Evolutionary conservation across 108 stramenopile genomes (phyloP).

Genomic region (Aurantiochytrium sp.): DNA sequence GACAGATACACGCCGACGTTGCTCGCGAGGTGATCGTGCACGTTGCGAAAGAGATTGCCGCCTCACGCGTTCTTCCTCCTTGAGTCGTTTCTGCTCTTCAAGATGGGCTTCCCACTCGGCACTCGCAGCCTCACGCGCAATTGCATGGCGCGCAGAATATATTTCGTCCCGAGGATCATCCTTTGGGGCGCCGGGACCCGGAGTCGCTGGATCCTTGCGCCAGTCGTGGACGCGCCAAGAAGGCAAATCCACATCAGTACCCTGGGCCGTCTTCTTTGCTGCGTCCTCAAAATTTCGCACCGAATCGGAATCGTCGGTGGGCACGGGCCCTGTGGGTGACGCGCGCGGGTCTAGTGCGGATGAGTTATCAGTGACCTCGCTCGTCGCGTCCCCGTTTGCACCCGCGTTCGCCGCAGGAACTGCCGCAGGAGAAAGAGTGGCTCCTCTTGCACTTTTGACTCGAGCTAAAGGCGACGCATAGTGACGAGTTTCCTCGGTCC

Average conservation of each 20-base stretch:
- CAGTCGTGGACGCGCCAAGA: neutral
- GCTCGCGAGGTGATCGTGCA: neutral
- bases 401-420: neutral
- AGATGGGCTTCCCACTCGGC: conserved; percentile 7
- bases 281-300: neutral
- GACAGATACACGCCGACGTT: neutral
- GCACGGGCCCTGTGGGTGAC: neutral
- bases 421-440: neutral
- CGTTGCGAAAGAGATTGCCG: neutral
- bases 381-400: no score
- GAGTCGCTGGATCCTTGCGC: neutral
- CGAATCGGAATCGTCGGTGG: neutral
- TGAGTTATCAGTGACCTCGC: no score
- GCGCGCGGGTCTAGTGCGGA: neutral
- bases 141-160: neutral
- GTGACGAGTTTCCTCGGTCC: neutral
- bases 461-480: neutral
- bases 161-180: neutral
- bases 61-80: neutral
- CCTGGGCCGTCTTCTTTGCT: neutral
- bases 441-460: neutral
- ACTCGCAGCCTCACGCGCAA: neutral
- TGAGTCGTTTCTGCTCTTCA: neutral
- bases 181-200: neutral
- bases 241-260: neutral